Base-by-base conservation (phyloP, 108 stramenopile genomes). In the Epithemia pelagica region DNA sequence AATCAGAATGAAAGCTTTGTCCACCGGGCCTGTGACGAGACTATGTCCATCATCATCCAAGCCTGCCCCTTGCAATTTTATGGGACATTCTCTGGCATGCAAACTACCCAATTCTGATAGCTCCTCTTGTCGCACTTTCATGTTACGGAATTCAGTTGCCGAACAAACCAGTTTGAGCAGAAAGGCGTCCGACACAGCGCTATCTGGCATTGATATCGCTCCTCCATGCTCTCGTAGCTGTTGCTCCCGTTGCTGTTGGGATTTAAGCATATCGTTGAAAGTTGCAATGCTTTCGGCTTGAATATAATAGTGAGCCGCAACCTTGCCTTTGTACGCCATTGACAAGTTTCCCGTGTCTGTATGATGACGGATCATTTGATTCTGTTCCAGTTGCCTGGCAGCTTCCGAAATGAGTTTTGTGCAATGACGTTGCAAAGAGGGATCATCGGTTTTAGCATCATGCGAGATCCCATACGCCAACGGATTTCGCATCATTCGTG, bases 291-390 rank as follows among this genome's bases (percentile, higher is more conserved):
- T 92, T 72, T 96, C 95, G 66, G 96, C 89, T 64, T 87, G 81
- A 61, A 99, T 97, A 71, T 99, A 99, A 76, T 88, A 99, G 74
- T 99, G 99, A 0, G 96, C 96, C 1, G 98, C 99, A 30, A 95
- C 91, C 24, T 96, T 86, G 28, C 98, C 98, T 51, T 93, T 72
- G 64, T 96, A 91, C 23, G 95, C 94, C 54, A 95, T 93, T 20
- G 93, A 89, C 1, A 99, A 70, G 65, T 96, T 96, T 10, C 97
- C 97, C 10, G 92, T 89, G 7, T 76, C 59, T 0, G 68, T 73
- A 67, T 96, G 78, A 71, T 79, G 99, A 30, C 91, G 83, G 32
- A 93, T 60, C 97, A 99, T 99, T 57, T 83, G 78, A 22, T 84
- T 77, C 37, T 86, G 77, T 58, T 95, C 93, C 10, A 99, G 80